Evolutionary conservation across 768 basidiomycete species (phyloP).

Genomic region (Boletus sp.): DNA sequence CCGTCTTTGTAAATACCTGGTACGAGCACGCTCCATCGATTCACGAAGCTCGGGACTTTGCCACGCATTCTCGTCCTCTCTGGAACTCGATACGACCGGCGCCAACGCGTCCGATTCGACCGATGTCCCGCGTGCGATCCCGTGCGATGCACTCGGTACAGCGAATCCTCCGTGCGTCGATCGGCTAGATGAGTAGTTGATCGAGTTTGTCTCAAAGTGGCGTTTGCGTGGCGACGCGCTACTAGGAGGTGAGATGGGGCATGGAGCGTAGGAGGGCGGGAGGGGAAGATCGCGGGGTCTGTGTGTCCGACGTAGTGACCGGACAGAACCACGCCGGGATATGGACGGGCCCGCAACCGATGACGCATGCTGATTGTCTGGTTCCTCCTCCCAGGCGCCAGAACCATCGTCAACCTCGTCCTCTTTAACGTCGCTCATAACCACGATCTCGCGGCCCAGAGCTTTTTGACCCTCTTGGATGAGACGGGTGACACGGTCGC

Average conservation of each 20-base stretch:
- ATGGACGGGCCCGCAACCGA: conserved; percentile 13
- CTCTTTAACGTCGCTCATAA: conserved; percentile 70
- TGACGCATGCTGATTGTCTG: neutral
- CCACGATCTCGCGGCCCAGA: conserved; percentile 72
- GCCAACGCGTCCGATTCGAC: conserved; percentile 34
- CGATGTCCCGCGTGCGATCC: conserved; percentile 31
- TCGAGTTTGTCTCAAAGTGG: conserved; percentile 20
- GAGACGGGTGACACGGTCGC: conserved; percentile 61
- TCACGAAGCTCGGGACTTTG: conserved; percentile 67
- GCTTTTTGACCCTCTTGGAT: conserved; percentile 82
- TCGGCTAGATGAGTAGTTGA: conserved; percentile 24
- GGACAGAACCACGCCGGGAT: conserved; percentile 29
- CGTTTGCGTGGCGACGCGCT: conserved; percentile 36
- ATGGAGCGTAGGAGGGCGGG: conserved; percentile 29
- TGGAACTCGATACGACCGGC: conserved; percentile 24
- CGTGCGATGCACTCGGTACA: conserved; percentile 16
- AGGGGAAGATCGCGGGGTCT: conserved; percentile 25
- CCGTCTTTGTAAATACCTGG: conserved; percentile 18
- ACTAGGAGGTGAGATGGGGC: conserved; percentile 26
- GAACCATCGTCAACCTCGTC: conserved; percentile 77
- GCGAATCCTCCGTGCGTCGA: conserved; percentile 11
- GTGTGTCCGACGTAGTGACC: conserved; percentile 24
- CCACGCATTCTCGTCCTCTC: conserved; percentile 52
- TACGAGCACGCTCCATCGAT: conserved; percentile 67
- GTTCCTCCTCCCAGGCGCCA: conserved; percentile 74